A percentile compares a stretch with the other conserved stretches of the same genome.
phyloP scores from a whole-genome alignment of 2,329 filamentous ascomycete genomes.

The Sarocladium strictum region DNA sequence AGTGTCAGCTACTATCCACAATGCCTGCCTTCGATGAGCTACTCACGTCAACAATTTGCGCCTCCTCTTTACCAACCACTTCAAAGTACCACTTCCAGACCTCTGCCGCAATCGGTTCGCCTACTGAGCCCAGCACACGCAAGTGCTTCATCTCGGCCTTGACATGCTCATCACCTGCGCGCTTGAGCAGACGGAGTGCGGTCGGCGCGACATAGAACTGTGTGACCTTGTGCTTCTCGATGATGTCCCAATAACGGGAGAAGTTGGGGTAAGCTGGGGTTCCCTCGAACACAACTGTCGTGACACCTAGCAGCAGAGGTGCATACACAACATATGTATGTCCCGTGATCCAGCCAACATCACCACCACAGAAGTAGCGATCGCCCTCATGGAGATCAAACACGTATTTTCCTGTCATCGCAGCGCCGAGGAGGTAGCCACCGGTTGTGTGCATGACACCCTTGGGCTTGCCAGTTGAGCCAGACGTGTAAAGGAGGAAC shows the following conservation, averaged over 20 bases:
- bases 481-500: constrained; percentile 96
- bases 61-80: constrained; percentile 85
- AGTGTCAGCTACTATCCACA: constrained; percentile 14
- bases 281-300: constrained; percentile 95
- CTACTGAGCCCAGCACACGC: constrained; percentile 86
- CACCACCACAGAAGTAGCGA: constrained; percentile 94
- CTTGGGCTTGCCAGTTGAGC: constrained; percentile 97
- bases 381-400: constrained; percentile 96
- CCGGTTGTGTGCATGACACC: constrained; percentile 97
- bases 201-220: constrained; percentile 99
- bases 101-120: constrained; percentile 94
- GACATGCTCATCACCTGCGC: constrained; percentile 88
- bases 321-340: constrained; percentile 99
- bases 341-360: constrained; percentile 98
- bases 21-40: neutral
- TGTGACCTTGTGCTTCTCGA: constrained; percentile 89
- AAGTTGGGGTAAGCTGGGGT: constrained; percentile 97
- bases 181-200: constrained; percentile 86
- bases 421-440: constrained; percentile 90
- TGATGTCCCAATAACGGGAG: constrained; percentile 98
- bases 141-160: constrained; percentile 84
- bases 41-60: constrained; percentile 90
- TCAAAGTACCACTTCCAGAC: constrained; percentile 99
- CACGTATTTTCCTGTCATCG: constrained; percentile 93
- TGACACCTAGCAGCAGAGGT: constrained; percentile 83